Evolutionary conservation across 306 rosid species (phyloP), one percentile per base, ranked within the genome.

Genomic region (Pyrus communis): DNA sequence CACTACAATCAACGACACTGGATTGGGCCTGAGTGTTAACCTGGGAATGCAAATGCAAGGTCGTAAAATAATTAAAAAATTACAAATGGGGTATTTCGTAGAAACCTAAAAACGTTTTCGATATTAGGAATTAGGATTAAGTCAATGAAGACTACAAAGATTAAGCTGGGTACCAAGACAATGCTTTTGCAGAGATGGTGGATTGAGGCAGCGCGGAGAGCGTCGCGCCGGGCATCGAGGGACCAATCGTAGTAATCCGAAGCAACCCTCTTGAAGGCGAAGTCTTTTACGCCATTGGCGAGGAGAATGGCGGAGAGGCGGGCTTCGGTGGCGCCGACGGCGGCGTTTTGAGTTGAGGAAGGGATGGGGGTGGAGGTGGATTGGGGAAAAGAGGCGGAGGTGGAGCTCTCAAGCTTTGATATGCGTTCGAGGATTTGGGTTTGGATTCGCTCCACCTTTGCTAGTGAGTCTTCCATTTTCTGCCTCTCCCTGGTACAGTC

Each of bases 111-210:
- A 40, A 9, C 43, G 11, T 40, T 40, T 42, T 42, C 45, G 45
- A 42, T 42, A 42, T 42, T 42, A 42, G 45, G 12, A 42, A 42
- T 42, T 42, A 42, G 45, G 12, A 42, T 2, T 42, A 42, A 42
- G 12, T 42, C 12, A 42, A 9, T 42, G 45, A 42, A 42, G 12
- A 42, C 12, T 42, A 9, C 1, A 5, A 11, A 11, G 55, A 58
- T 73, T 59, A 27, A 25, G 18, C 38, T 40, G 14, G 9, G 21
- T 81, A 88, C 97, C 84, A 94, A 75, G 73, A 94, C 98, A 17
- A 94, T 92, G 91, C 93, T 94, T 88, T 94, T 94, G 89, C 98
- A 94, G 75, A 94, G 98, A 81, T 94, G 97, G 22, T 92, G 46
- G 66, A 89, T 40, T 7, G 97, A 91, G 17, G 91, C 84, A 25